Percentiles rank a stretch among this genome's conserved stretches.
These are phyloP conservation scores for Ophiostoma populinum DNA, from an alignment of 2,329 filamentous ascomycete genomes.

Conservation along the genomic window DNA sequence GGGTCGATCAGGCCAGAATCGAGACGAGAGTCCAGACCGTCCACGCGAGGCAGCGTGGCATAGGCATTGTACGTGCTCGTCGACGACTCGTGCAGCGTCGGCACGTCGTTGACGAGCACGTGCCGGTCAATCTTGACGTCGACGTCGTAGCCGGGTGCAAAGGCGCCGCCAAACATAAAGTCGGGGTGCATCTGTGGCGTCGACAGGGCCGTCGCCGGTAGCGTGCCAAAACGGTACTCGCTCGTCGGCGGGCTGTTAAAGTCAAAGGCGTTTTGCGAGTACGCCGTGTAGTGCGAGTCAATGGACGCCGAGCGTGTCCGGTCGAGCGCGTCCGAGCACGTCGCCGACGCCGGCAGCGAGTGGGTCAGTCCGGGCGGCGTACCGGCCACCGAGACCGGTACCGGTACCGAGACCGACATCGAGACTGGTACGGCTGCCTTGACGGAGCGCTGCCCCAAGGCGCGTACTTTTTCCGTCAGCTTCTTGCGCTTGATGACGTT, in stretches of 20 bases:
- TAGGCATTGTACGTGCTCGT: conserved; percentile 89
- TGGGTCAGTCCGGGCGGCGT: conserved; percentile 67
- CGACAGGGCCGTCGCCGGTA: conserved; percentile 27
- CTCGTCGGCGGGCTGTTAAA: conserved; percentile 44
- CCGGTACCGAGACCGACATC: neutral
- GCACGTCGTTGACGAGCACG: conserved; percentile 83
- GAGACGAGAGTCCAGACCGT: too few relatives aligned
- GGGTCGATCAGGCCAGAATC: conserved; percentile 5
- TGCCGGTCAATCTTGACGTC: conserved; percentile 93
- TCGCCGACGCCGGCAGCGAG: conserved; percentile 65
- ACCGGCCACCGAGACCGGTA: conserved; percentile 26
- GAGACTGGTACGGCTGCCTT: conserved; percentile 36
- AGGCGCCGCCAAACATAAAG: conserved; percentile 30
- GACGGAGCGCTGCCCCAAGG: too few relatives aligned
- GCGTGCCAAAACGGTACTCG: conserved; percentile 25
- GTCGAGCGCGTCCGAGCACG: conserved; percentile 57
- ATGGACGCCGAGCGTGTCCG: conserved; percentile 61
- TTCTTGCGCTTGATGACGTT: conserved; percentile 95
- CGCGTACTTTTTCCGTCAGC: conserved; percentile 75
- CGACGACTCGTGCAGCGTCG: conserved; percentile 68
- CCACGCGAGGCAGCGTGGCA: conserved; percentile 60
- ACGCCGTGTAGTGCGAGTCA: conserved; percentile 54
- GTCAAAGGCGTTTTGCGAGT: conserved; percentile 53
- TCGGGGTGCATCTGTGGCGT: conserved; percentile 43
- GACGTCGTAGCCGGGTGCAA: conserved; percentile 59